These are phyloP conservation scores for Solanum etuberosum DNA, from an alignment of 257 asterid genomes.

Conservation along the genomic window DNA sequence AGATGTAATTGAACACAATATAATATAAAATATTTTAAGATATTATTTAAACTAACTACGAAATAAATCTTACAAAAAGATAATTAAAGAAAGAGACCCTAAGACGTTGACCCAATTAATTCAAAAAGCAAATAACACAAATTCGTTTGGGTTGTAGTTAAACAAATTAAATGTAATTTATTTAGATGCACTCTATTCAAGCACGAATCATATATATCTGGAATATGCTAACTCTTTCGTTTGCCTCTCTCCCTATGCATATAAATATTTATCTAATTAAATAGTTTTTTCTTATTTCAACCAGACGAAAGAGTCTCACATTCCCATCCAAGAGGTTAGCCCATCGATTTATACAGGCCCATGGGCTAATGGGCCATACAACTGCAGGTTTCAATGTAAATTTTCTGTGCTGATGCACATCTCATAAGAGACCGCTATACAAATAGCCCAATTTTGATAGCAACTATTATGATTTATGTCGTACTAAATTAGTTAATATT, in stretches of 20 bases:
- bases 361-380: not conserved
- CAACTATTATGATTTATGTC: not conserved
- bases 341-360: not conserved
- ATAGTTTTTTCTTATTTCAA: no score
- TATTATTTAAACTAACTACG: no score
- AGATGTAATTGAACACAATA: not conserved
- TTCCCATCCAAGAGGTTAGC: not conserved
- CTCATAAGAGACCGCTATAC: no score
- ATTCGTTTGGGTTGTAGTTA: not conserved
- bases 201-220: no score
- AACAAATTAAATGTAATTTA: no score
- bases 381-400: not conserved
- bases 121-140: not conserved
- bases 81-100: not conserved
- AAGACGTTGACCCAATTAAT: not conserved
- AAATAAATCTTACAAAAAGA: not conserved
- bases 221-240: no score
- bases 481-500: no score
- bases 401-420: not conserved
- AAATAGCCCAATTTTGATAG: not conserved
- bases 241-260: no score
- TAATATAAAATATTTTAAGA: no score
- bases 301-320: not conserved
- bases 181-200: no score
- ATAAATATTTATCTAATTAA: no score